Evolutionary conservation across 768 basidiomycete genomes (phyloP).

Genomic region (Naganishia vaughanmartiniae): DNA sequence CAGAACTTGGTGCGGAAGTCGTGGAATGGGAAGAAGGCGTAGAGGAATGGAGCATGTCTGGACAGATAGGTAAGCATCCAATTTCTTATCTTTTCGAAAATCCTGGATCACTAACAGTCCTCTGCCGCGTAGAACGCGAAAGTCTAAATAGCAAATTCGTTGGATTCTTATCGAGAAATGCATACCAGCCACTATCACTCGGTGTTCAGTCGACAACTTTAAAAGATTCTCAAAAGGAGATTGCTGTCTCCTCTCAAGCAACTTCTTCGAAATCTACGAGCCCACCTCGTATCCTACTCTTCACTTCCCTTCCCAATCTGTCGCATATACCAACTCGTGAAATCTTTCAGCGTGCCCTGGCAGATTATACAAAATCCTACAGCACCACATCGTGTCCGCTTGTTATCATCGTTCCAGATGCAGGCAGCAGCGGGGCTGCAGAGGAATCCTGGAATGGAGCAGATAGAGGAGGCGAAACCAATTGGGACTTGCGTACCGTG

Average conservation of each 20-base stretch:
- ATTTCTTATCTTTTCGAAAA: background rate
- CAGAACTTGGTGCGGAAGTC: conserved; percentile 73
- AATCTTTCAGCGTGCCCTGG: conserved; percentile 70
- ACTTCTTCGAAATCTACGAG: conserved; percentile 26
- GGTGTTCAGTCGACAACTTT: conserved; percentile 43
- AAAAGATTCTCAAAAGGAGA: conserved; percentile 22
- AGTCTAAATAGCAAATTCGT: conserved; percentile 64
- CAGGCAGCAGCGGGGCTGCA: conserved; percentile 70
- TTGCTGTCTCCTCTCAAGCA: conserved; percentile 21
- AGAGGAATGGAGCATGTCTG: conserved; percentile 57
- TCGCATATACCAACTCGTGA: conserved; percentile 67
- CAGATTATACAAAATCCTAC: conserved; percentile 57
- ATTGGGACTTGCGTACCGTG: conserved; percentile 67
- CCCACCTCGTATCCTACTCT: conserved; percentile 65
- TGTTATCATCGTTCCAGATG: conserved; percentile 77
- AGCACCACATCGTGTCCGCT: conserved; percentile 59
- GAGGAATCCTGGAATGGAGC: conserved; percentile 56
- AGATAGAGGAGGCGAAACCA: conserved; percentile 57
- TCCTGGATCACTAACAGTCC: background rate
- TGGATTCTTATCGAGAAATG: conserved; percentile 63
- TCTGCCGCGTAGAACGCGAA: conserved; percentile 49
- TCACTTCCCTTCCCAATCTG: conserved; percentile 90
- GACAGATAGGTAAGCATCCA: conserved; percentile 45
- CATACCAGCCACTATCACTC: conserved; percentile 61
- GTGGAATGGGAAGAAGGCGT: conserved; percentile 78